Evolutionary conservation across 768 basidiomycete species (phyloP), one percentile per base, ranked within the genome.

Genomic region (Russula sp.): DNA sequence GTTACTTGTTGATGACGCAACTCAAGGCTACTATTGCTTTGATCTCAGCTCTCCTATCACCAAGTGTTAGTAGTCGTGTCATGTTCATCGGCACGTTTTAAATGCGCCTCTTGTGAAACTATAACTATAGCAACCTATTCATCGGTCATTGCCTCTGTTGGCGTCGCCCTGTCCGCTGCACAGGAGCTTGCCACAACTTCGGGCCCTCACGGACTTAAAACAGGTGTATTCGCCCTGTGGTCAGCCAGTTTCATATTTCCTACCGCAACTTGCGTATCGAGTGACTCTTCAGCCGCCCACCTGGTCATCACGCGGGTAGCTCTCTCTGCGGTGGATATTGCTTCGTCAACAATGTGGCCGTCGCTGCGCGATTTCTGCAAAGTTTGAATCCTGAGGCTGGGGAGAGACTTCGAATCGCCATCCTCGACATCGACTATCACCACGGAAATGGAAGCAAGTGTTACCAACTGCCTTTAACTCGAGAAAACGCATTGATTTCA

Each of bases 341-440:
- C 62, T 74, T 68, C 64, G 47, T 75, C 53, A 72, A 72, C 51
- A 73, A 73, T 25, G 70, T 67, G 14, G 71, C 72, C 9, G 69
- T 75, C 53, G 72, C 74, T 1, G 69, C 71, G n/a, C 68, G 68
- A 9, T 69, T 65, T 47, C 65, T 72, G 9, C 72, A 73, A 42
- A 25, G 59, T 22, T 22, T 45, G 32, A 20, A 39, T 36, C 20
- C 32, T 14, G 35, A 20, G 1, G 22, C 25, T 20, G 20, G 11
- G 4, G 29, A 41, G 13, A 34, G 48, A 14, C 25, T n/a, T 16
- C 45, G 7, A 9, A 52, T 67, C 18, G 74, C 73, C 8, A 72
- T 75, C 38, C 69, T 75, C 35, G 74, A 76, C 61, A 66, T 75
- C 38, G 74, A 76, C 55, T 76, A 73, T 59, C 74, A 75, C 42